Evolutionary conservation across 768 basidiomycete species (phyloP).

Genomic region (Mycena albidolilacea): DNA sequence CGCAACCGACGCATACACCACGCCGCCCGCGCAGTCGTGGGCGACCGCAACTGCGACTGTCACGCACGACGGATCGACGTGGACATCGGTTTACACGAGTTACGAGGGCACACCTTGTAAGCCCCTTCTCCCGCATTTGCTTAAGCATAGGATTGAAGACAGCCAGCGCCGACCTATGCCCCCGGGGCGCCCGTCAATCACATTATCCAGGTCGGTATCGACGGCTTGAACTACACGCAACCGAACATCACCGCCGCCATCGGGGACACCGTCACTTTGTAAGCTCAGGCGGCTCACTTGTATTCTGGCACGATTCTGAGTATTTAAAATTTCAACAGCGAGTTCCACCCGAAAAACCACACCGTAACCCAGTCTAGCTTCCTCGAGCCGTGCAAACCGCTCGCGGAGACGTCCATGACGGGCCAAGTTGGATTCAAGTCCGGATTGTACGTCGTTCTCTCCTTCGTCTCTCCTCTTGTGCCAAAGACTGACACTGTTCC

Average conservation of each 20-base stretch:
- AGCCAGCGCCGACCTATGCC: constrained; percentile 36
- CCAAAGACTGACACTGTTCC: constrained; percentile 40
- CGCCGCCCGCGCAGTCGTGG: constrained; percentile 44
- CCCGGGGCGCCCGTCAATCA: constrained; percentile 34
- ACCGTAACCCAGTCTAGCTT: constrained; percentile 52
- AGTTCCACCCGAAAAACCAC: constrained; percentile 48
- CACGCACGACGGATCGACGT: constrained; percentile 41
- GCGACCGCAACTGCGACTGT: constrained; percentile 53
- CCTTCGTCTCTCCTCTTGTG: background rate
- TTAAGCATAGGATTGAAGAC: background rate
- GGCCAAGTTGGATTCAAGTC: constrained; percentile 47
- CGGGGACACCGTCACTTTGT: constrained; percentile 44
- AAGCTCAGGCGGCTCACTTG: background rate
- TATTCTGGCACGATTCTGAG: background rate
- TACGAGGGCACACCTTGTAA: constrained; percentile 42
- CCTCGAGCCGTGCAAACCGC: constrained; percentile 44
- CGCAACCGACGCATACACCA: constrained; percentile 34
- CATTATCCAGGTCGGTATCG: constrained; percentile 37
- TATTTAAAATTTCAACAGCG: background rate
- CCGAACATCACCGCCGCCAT: constrained; percentile 41
- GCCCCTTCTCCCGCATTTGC: background rate
- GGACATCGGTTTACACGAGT: constrained; percentile 49
- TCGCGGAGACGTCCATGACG: constrained; percentile 36
- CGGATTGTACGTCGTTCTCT: constrained; percentile 44
- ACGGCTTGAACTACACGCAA: constrained; percentile 39